Evolutionary conservation across 768 basidiomycete species (phyloP).

Genomic region (Tulasnella calospora): DNA sequence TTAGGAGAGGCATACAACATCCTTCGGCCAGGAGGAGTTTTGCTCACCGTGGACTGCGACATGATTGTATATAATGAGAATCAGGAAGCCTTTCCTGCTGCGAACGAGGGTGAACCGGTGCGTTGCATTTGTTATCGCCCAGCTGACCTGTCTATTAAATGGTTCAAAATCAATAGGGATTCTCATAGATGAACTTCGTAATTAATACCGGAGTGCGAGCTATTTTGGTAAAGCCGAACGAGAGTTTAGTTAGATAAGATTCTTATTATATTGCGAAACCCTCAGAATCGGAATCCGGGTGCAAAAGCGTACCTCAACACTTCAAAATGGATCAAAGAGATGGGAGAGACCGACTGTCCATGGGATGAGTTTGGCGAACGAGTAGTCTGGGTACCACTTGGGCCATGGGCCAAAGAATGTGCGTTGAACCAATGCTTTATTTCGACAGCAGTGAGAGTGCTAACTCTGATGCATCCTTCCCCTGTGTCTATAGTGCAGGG

Average conservation of each 20-base stretch:
- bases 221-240: background rate
- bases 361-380: background rate
- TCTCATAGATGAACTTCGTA: background rate
- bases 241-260: background rate
- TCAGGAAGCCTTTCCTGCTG: background rate
- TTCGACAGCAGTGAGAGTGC: background rate
- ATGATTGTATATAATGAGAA: background rate
- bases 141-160: no score
- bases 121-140: background rate
- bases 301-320: background rate
- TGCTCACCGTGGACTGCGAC: constrained; percentile 14
- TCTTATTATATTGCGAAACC: background rate
- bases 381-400: background rate
- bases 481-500: background rate
- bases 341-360: background rate
- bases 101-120: background rate
- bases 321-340: background rate
- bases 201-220: background rate
- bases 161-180: background rate
- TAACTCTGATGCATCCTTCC: background rate
- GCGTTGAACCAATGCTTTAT: background rate
- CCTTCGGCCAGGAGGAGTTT: constrained; percentile 3
- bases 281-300: background rate
- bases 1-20: background rate
- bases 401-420: background rate